Evolutionary conservation across 306 rosid genomes (phyloP).

Genomic region (Alnus glutinosa): DNA sequence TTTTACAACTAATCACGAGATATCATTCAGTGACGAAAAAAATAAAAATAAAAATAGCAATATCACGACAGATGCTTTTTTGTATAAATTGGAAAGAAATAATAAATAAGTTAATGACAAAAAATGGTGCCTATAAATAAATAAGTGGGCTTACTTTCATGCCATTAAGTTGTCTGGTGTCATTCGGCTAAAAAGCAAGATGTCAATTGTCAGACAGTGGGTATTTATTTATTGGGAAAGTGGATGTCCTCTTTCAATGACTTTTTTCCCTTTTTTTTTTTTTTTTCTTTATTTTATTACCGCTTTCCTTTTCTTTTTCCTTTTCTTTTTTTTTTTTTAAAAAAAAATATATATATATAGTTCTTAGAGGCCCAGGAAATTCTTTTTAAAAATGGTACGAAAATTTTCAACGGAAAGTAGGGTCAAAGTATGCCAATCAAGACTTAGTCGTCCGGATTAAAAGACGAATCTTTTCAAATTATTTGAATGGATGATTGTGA

Average conservation of each 20-base stretch:
- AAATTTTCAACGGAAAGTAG: neutral
- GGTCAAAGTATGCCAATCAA: neutral
- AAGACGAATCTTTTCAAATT: no score
- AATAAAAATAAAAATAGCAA: no score
- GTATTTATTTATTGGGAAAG: constrained; percentile 13
- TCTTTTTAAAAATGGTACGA: neutral
- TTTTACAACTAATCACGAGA: neutral
- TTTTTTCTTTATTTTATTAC: neutral
- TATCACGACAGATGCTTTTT: neutral
- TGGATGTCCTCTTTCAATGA: constrained; percentile 23
- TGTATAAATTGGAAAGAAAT: no score
- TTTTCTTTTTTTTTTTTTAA: neutral
- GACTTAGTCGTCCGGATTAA: no score
- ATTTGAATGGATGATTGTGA: no score
- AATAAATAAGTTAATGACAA: neutral
- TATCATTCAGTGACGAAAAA: no score
- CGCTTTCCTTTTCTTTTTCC: neutral
- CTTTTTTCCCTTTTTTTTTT: neutral
- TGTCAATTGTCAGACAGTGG: constrained; percentile 25
- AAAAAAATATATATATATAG: no score
- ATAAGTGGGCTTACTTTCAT: neutral
- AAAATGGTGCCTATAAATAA: neutral
- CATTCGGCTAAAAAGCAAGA: neutral
- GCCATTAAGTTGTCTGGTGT: constrained; percentile 12
- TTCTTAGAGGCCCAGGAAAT: neutral